These are phyloP conservation scores for Cystofilobasidium capitatum DNA, from an alignment of 768 basidiomycete genomes.

Conservation along the genomic window DNA sequence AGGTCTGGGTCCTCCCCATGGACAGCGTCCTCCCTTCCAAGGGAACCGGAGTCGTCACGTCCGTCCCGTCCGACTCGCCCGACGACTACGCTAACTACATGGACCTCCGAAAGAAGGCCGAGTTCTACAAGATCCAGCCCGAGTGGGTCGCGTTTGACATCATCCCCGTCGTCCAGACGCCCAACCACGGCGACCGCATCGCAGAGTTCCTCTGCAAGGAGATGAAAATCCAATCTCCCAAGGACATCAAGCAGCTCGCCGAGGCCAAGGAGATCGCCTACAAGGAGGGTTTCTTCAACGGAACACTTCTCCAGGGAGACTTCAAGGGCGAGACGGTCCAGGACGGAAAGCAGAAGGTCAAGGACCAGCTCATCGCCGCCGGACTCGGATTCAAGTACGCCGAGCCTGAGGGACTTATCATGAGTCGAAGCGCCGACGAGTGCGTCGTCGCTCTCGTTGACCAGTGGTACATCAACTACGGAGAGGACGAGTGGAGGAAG, in stretches of 20 bases:
- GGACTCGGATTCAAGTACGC: constrained; percentile 82
- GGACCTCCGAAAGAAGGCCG: constrained; percentile 90
- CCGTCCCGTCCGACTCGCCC: constrained; percentile 94
- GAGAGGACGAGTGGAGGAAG: constrained; percentile 77
- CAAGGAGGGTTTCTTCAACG: constrained; percentile 96
- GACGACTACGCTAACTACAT: constrained; percentile 85
- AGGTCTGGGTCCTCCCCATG: constrained; percentile 98
- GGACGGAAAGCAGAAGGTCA: constrained; percentile 82
- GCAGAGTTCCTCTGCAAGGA: constrained; percentile 74
- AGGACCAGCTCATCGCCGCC: constrained; percentile 66
- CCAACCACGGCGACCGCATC: constrained; percentile 83
- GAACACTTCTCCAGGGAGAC: constrained; percentile 81
- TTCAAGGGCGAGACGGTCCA: constrained; percentile 81
- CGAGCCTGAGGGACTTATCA: constrained; percentile 83
- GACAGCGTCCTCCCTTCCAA: constrained; percentile 93
- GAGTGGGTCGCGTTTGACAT: constrained; percentile 77
- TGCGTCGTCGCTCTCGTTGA: constrained; percentile 97
- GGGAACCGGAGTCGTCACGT: constrained; percentile 97
- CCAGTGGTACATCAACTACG: constrained; percentile 99
- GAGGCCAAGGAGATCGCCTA: constrained; percentile 97
- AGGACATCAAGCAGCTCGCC: constrained; percentile 81
- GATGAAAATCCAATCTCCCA: constrained; percentile 89
- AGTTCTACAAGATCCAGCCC: constrained; percentile 88
- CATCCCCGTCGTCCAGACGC: constrained; percentile 75
- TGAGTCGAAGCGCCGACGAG: constrained; percentile 86